Percentiles rank a stretch among this genome's conserved stretches.
Conservation (phyloP, 768 basidiomycete species). For the Boletus sp. region DNA sequence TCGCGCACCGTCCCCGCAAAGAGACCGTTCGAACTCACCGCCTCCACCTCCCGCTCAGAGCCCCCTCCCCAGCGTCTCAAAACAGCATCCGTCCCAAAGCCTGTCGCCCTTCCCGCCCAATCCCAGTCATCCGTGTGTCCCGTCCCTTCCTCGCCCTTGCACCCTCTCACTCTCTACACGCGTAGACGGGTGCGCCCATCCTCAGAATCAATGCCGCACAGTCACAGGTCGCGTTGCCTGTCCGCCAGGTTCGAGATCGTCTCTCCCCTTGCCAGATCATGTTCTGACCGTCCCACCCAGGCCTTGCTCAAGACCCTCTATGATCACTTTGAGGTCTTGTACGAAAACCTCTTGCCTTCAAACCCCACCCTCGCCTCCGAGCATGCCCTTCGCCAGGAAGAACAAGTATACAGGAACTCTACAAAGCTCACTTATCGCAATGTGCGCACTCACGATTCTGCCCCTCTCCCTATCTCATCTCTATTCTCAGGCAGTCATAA, state of each 20-base stretch:
- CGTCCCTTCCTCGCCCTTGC: not conserved
- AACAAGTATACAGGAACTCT: constrained; percentile 71
- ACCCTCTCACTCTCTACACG: not conserved
- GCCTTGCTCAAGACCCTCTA: constrained; percentile 74
- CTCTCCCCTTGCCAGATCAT: too few relatives aligned
- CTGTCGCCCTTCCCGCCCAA: constrained; percentile 43
- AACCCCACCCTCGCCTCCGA: constrained; percentile 67
- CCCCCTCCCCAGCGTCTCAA: constrained; percentile 68
- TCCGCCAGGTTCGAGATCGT: constrained; percentile 58
- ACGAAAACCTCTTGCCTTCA: constrained; percentile 50
- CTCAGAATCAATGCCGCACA: constrained; percentile 64
- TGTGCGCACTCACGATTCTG: constrained; percentile 40
- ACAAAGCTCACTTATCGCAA: constrained; percentile 82
- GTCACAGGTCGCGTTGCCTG: constrained; percentile 70
- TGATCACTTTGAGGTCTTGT: constrained; percentile 70
- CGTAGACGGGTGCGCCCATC: constrained; percentile 59
- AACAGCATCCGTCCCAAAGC: constrained; percentile 42
- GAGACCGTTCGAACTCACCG: constrained; percentile 37
- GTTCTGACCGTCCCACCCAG: constrained; percentile 33
- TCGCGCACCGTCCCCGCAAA: constrained; percentile 47
- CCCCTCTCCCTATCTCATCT: constrained; percentile 9
- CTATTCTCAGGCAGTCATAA: constrained; percentile 46
- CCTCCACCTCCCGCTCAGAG: constrained; percentile 34
- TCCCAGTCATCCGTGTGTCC: constrained; percentile 33
- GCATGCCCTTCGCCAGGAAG: constrained; percentile 81